Evolutionary conservation across 345 rosid genomes (phyloP), one percentile per base, ranked within the genome.

Genomic region (Firmiana major): DNA sequence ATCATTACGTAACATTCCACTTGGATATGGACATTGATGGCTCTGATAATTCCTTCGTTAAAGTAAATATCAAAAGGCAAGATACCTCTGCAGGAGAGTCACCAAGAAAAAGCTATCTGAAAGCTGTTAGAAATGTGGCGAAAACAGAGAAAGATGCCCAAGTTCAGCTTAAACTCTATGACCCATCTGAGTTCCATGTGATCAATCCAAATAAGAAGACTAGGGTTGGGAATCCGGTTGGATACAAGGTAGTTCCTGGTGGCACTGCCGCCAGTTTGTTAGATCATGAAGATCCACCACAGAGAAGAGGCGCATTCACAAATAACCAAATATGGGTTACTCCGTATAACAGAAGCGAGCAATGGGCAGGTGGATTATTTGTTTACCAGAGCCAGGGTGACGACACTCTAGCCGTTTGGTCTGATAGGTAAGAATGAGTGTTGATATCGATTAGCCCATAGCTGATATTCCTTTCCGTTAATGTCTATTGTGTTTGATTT

Each of bases 281-380:
- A 22, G 89, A 91, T 75, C 95, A 19, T 21, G 87, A 87, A 1
- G 98, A 94, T 77, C 97, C 98, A 1, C 96, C 98, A 5, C 97
- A 94, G 84, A 86, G 78, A 81, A 87, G 98, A 45, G 98, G 89
- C 3, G 98, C 98, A 0, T 94, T 94, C 64, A 92, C 98, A 3
- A 92, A 94, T 77, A 94, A 94, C 77, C 98, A 94, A 73, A 86
- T 96, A 73, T 96, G 99, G 99, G 98, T 92, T 31, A 92, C 98
- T 6, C 97, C 94, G 0, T 96, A 93, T 66, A 92, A 92, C 53
- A 83, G 54, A 78, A 84, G 86, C 1, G 99, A 96, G 86, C 92
- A 91, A 75, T 96, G 99, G 99, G 98, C 99, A 0, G 99, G 93
- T 46, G 99, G 99, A 38, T 76, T 92, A 31, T 89, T 93, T 63